A percentile compares a stretch with the other conserved stretches of the same genome.
Evolutionary conservation across 345 rosid genomes (phyloP).

Genomic region (Linum tenue): DNA sequence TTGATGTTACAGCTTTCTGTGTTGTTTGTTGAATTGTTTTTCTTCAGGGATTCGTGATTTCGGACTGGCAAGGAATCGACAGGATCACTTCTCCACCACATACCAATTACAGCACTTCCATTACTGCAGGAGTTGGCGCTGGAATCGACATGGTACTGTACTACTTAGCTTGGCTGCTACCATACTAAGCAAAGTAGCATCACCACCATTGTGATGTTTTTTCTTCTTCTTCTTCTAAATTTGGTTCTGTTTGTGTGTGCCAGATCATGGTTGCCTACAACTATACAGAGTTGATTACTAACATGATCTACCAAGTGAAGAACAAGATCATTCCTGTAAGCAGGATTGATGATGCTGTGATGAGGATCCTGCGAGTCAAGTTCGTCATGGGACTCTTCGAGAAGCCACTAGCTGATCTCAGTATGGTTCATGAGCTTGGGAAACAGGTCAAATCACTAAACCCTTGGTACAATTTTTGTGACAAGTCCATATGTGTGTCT

Average conservation of each 20-base stretch:
- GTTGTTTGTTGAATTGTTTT: not conserved
- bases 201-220: not conserved
- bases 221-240: not conserved
- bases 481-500: not conserved
- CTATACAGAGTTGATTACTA: conserved; percentile 3
- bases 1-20: not conserved
- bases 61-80: conserved; percentile 7
- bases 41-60: conserved; percentile 3
- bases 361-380: conserved; percentile 5
- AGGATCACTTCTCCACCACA: conserved; percentile 10
- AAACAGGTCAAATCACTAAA: not conserved
- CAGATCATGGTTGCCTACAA: conserved; percentile 8
- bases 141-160: conserved; percentile 7
- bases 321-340: conserved; percentile 2
- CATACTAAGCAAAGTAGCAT: not conserved
- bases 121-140: not conserved
- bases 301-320: not conserved
- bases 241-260: not conserved
- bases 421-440: conserved; percentile 2
- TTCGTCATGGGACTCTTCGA: conserved; percentile 4
- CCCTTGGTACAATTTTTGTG: not conserved
- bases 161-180: not conserved
- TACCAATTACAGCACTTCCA: not conserved
- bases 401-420: not conserved
- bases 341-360: conserved; percentile 4